phyloP scores from a whole-genome alignment of 225 moss, liverwort and hornwort genomes.

The Climacium dendroides region DNA sequence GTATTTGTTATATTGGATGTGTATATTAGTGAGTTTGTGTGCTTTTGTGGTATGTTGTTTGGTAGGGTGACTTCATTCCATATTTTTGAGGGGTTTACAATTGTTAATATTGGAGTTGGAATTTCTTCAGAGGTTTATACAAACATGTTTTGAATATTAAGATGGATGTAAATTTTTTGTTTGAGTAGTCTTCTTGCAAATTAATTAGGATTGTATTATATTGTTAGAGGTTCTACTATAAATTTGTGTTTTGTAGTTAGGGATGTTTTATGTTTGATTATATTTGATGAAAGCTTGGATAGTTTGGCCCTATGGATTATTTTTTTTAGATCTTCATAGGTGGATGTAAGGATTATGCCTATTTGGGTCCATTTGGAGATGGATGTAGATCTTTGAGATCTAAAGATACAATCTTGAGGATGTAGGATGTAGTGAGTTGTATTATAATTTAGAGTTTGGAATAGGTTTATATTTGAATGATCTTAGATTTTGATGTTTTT shows the following conservation, averaged over 20 bases:
- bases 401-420: background rate
- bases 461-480: background rate
- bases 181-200: background rate
- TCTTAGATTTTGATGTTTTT: background rate
- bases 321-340: accelerated
- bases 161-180: background rate
- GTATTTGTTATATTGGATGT: background rate
- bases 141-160: background rate
- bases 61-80: background rate
- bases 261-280: background rate
- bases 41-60: background rate
- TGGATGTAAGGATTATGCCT: background rate
- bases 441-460: too few relatives aligned
- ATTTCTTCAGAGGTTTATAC: accelerated
- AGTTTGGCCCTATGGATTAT: accelerated
- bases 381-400: accelerated
- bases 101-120: too few relatives aligned
- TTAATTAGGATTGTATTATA: background rate
- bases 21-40: accelerated
- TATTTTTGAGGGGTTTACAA: background rate
- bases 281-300: accelerated
- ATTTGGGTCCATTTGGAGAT: background rate
- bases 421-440: background rate
- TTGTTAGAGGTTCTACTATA: accelerated
- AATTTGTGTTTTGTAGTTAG: background rate